Evolutionary conservation across 305 asterid species (phyloP).

Genomic region (Lippia alba): DNA sequence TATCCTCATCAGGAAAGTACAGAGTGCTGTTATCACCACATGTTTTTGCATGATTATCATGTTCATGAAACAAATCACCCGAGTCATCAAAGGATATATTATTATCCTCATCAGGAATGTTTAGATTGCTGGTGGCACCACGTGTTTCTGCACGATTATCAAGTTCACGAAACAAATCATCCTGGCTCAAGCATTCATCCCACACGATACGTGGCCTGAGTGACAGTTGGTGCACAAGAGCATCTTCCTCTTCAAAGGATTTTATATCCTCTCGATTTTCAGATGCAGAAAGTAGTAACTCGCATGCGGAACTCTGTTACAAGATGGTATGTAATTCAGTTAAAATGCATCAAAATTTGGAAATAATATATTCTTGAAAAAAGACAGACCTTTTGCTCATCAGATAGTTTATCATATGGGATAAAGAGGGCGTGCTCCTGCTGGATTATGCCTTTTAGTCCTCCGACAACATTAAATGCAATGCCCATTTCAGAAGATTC

Average conservation of each 20-base stretch:
- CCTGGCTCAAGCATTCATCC: conserved; percentile 10
- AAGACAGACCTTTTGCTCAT: conserved; percentile 39
- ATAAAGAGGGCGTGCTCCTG: conserved; percentile 26
- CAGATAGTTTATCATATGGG: conserved; percentile 27
- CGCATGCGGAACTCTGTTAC: conserved; percentile 42
- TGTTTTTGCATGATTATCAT: neutral
- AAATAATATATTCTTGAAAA: neutral
- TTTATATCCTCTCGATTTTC: conserved; percentile 25
- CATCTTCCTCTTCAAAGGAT: conserved; percentile 34
- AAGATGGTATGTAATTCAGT: conserved; percentile 10
- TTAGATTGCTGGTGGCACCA: no score
- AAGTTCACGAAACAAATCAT: no score
- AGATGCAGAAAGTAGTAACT: conserved; percentile 43
- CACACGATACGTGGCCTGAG: neutral
- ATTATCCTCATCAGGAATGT: no score
- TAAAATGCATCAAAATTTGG: neutral
- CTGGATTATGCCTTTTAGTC: conserved; percentile 39
- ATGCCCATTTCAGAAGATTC: conserved; percentile 35
- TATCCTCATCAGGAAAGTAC: neutral
- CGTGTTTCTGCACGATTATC: no score
- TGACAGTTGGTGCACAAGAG: conserved; percentile 35
- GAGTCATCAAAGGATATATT: neutral
- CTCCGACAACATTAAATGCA: conserved; percentile 43
- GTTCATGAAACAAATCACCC: neutral
- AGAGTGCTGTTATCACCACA: neutral